Conservation (phyloP, 139 green algal species). For the Ettlia oleoabundans region DNA sequence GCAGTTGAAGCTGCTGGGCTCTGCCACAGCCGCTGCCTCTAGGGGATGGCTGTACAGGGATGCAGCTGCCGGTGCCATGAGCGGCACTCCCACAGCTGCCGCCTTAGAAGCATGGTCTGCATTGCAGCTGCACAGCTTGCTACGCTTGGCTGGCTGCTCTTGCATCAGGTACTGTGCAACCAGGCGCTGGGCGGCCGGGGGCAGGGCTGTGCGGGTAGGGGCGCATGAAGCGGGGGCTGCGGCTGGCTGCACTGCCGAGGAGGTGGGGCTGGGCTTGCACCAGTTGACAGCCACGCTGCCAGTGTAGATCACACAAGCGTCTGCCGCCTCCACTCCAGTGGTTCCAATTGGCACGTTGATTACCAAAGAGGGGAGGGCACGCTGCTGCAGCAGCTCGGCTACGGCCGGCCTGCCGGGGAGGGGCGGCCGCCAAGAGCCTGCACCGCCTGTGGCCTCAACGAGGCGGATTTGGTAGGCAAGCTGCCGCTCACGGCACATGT, state of each 20-base stretch:
- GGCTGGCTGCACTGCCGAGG: no score
- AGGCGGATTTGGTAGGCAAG: background rate
- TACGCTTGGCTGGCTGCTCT: conserved; percentile 8
- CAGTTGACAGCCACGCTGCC: background rate
- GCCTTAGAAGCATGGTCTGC: background rate
- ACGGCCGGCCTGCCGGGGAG: background rate
- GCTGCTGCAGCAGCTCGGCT: background rate
- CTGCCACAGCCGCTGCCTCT: no score
- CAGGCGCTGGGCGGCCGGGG: background rate
- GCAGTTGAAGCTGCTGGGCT: no score
- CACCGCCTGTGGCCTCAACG: background rate
- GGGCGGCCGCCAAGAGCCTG: background rate
- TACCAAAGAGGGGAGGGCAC: background rate
- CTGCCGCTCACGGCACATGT: background rate
- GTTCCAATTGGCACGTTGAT: background rate
- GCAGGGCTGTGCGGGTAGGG: no score
- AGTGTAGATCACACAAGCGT: background rate
- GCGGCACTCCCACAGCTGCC: background rate
- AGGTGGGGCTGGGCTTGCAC: background rate
- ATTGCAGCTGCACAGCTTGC: background rate
- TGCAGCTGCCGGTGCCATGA: background rate
- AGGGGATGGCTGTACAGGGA: no score
- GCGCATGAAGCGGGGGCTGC: background rate
- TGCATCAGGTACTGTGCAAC: background rate
- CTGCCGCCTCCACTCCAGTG: background rate